Base-by-base conservation (phyloP, 148 eudicot genomes). In the Chenopodium suecicum region DNA sequence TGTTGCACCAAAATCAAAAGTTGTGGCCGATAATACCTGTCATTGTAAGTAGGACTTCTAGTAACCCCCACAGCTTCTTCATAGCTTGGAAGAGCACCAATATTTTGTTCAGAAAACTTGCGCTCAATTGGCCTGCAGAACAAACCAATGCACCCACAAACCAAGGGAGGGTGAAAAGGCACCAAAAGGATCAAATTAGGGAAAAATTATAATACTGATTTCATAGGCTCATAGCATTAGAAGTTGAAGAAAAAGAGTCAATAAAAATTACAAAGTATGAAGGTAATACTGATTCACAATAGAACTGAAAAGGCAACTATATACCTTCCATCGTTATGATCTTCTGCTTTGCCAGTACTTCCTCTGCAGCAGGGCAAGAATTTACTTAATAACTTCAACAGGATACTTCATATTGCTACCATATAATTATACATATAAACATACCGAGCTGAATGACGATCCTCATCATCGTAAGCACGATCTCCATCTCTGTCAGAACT, bases 71-170 rank as follows among this genome's bases (percentile, higher is more conserved):
- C 91, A 82, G 90, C 94, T 22, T 94, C 99, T 86, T 97, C 98
- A 84, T 92, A 97, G 81, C 94, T 94, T 80, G 98, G 99, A 83
- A 97, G 95, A 67, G 89, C 93, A 78, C 85, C 89, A 67, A 89
- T 85, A 83, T 90, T 89, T 83, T 89, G 98, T 68, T 90, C 99
- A 80, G 99, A 90, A 85, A 80, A 91, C 85, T 87, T 94, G 76
- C 91, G 85, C 20, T 90, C 92, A 74, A 88, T 87, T 56, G 74
- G 82, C 86, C 87, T 90, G 75, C 82, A 75, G 47, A 74, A 63
- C 50, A 75, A 69, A 66, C 58, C 64, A 58, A 71, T 9, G 48
- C 29, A 7, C n/a, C 66, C 52, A 2, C 84, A 68, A 50, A 65
- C 63, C n/a, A 14, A 32, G 34, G 32, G 23, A 63, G 11, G 63